A percentile compares a stretch with the other conserved stretches of the same genome.
Conservation (phyloP, 306 rosid species). For the Vigna radiata region DNA sequence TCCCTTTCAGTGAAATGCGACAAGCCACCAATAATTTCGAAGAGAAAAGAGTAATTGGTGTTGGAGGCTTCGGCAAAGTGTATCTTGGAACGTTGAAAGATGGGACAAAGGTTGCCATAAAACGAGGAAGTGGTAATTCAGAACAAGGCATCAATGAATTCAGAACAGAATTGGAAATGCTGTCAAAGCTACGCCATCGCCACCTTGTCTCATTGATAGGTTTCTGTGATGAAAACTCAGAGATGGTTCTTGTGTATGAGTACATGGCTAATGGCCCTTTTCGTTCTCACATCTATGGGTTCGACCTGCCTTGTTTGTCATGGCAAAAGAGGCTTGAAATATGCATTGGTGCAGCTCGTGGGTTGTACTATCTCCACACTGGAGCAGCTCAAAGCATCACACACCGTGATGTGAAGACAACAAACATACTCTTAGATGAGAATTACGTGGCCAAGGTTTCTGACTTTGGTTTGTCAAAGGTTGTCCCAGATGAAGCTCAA, state of each 20-base stretch:
- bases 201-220: constrained; percentile 89
- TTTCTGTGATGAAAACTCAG: constrained; percentile 74
- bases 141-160: constrained; percentile 88
- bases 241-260: constrained; percentile 90
- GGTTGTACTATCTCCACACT: constrained; percentile 89
- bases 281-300: constrained; percentile 76
- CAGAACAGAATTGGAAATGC: constrained; percentile 77
- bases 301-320: constrained; percentile 58
- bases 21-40: constrained; percentile 68
- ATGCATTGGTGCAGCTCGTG: constrained; percentile 89
- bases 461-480: constrained; percentile 87
- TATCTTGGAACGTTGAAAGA: constrained; percentile 73
- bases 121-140: constrained; percentile 72
- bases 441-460: constrained; percentile 77
- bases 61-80: constrained; percentile 91
- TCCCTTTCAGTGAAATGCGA: constrained; percentile 61
- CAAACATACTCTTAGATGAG: constrained; percentile 84
- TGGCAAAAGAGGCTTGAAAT: constrained; percentile 88
- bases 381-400: constrained; percentile 80
- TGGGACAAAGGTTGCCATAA: constrained; percentile 75
- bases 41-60: constrained; percentile 75
- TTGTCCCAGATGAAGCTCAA: constrained; percentile 68
- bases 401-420: constrained; percentile 89
- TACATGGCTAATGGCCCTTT: constrained; percentile 87
- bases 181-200: constrained; percentile 84